Conservation (phyloP, 176 grass and related monocot genomes). For the Ananas comosus region DNA sequence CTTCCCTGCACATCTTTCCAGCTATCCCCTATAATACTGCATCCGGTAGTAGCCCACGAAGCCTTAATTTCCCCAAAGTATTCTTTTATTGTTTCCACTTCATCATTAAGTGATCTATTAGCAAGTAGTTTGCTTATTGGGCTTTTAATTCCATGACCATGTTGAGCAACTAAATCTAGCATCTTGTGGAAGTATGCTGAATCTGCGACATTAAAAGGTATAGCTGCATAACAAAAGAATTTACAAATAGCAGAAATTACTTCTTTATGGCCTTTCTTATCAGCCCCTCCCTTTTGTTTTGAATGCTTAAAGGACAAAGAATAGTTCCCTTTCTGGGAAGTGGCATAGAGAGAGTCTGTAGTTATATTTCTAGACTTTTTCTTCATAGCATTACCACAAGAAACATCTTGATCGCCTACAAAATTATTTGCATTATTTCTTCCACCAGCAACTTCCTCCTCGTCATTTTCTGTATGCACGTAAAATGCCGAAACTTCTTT, state of each 20-base stretch:
- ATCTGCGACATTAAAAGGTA: conserved; percentile 22
- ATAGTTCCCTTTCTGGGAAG: neutral
- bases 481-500: conserved; percentile 18
- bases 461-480: conserved; percentile 10
- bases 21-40: conserved; percentile 25
- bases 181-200: conserved; percentile 26
- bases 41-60: conserved; percentile 29
- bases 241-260: conserved; percentile 28
- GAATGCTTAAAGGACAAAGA: conserved; percentile 8
- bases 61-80: conserved; percentile 23
- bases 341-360: conserved; percentile 13
- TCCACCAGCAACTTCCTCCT: conserved; percentile 11
- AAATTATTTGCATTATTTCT: conserved; percentile 6
- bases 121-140: conserved; percentile 20
- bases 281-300: conserved; percentile 12
- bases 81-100: conserved; percentile 15
- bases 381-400: conserved; percentile 11
- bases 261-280: conserved; percentile 21
- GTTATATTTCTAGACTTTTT: conserved; percentile 13
- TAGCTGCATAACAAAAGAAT: conserved; percentile 28
- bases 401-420: conserved; percentile 23
- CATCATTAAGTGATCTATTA: conserved; percentile 17
- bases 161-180: conserved; percentile 22
- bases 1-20: conserved; percentile 25
- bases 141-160: conserved; percentile 14